phyloP scores from a whole-genome alignment of 306 rosid species.

The Dryas alaskensis region DNA sequence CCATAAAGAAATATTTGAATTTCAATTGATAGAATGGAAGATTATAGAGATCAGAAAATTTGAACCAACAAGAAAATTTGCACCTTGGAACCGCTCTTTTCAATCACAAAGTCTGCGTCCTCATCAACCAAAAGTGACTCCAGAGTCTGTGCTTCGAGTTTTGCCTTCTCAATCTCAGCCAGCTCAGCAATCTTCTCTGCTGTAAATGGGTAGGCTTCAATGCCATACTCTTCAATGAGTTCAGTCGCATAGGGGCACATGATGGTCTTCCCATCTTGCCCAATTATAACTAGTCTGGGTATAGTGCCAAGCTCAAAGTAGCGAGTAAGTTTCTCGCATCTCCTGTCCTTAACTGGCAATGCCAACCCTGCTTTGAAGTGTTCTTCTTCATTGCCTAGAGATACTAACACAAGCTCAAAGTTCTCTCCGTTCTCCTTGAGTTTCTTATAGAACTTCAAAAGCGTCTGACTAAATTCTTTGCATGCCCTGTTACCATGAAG shows the following conservation, averaged over 20 bases:
- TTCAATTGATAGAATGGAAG: background rate
- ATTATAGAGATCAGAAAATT: background rate
- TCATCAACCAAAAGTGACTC: slow-evolving; percentile 47
- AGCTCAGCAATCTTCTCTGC: slow-evolving; percentile 39
- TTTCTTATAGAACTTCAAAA: slow-evolving; percentile 33
- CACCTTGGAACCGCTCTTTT: slow-evolving; percentile 44
- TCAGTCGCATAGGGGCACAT: slow-evolving; percentile 35
- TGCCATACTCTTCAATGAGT: slow-evolving; percentile 42
- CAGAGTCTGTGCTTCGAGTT: slow-evolving; percentile 40
- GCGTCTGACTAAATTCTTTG: slow-evolving; percentile 34
- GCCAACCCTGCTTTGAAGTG: slow-evolving; percentile 34
- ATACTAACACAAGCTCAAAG: slow-evolving; percentile 52
- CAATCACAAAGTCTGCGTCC: slow-evolving; percentile 38
- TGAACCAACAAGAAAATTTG: background rate
- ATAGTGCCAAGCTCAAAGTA: slow-evolving; percentile 39
- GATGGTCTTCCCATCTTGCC: slow-evolving; percentile 49
- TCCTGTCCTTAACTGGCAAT: slow-evolving; percentile 45
- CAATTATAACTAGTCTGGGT: slow-evolving; percentile 44
- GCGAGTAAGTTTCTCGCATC: slow-evolving; percentile 30
- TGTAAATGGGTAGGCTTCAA: slow-evolving; percentile 46
- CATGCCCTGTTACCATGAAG: slow-evolving; percentile 15
- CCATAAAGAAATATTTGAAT: background rate
- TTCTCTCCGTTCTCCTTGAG: slow-evolving; percentile 45
- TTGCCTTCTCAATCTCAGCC: slow-evolving; percentile 46
- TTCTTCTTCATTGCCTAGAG: slow-evolving; percentile 41